These are phyloP conservation scores for Saccharomyces uvarum DNA, from an alignment of 1,139 yeast species.

Conservation along the genomic window DNA sequence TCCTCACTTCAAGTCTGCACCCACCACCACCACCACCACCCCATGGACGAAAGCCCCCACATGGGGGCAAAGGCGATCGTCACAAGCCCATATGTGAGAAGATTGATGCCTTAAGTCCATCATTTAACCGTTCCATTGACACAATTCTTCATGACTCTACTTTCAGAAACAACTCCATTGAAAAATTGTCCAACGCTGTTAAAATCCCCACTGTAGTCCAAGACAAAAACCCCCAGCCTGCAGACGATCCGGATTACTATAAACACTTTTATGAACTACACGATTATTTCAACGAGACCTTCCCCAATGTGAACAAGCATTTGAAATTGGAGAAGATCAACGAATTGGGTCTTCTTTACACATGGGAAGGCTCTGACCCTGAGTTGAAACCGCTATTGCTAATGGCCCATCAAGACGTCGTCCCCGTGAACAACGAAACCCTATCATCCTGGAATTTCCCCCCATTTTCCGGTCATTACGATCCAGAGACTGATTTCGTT, in stretches of 20 bases:
- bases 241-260: conserved; percentile 30
- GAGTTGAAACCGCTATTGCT: conserved; percentile 56
- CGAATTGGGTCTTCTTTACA: conserved; percentile 56
- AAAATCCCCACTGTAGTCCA: conserved; percentile 55
- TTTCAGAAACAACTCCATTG: conserved; percentile 38
- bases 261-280: conserved; percentile 39
- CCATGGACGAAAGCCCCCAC: background rate
- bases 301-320: conserved; percentile 49
- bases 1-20: background rate
- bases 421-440: conserved; percentile 63
- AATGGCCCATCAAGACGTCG: conserved; percentile 78
- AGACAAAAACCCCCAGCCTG: conserved; percentile 44
- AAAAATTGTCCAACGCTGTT: conserved; percentile 47
- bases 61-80: background rate
- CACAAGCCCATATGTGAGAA: conserved; percentile 7
- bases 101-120: conserved; percentile 13
- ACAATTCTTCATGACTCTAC: conserved; percentile 34
- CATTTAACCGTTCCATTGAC: conserved; percentile 22
- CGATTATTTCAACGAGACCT: conserved; percentile 45
- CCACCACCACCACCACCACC: background rate
- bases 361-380: conserved; percentile 54
- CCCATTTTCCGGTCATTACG: conserved; percentile 65
- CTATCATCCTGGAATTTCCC: conserved; percentile 55
- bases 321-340: conserved; percentile 52
- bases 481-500: conserved; percentile 40